phyloP scores from a whole-genome alignment of 2,329 filamentous ascomycete genomes.

The Cytospora piceae region DNA sequence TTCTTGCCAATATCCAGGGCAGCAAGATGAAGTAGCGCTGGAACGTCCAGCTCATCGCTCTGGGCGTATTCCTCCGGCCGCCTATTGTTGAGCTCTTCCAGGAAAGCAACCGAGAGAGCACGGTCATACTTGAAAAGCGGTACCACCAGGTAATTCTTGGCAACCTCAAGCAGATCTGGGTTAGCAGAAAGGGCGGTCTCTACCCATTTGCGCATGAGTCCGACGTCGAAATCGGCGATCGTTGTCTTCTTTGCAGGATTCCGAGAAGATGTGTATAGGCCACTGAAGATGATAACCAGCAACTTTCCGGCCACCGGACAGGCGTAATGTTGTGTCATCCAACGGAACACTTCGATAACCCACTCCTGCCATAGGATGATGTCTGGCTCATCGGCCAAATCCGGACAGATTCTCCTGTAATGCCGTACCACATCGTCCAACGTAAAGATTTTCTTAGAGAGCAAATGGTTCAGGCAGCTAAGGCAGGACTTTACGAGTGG shows the following conservation, averaged over 20 bases:
- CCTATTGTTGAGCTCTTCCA: conserved; percentile 52
- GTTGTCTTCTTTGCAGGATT: conserved; percentile 20
- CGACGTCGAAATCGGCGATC: conserved; percentile 43
- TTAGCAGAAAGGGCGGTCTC: conserved; percentile 53
- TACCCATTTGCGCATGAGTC: conserved; percentile 61
- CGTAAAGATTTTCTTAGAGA: conserved; percentile 62
- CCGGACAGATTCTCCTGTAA: conserved; percentile 43
- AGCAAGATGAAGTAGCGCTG: conserved; percentile 65
- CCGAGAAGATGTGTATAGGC: conserved; percentile 41
- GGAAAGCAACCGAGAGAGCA: conserved; percentile 56
- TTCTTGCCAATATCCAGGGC: conserved; percentile 75
- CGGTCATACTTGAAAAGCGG: conserved; percentile 65
- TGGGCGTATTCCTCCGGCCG: conserved; percentile 33
- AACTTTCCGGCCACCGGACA: conserved; percentile 65
- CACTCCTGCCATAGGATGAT: conserved; percentile 38
- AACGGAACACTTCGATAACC: conserved; percentile 46
- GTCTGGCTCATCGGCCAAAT: conserved; percentile 33
- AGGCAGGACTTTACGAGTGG: conserved; percentile 72
- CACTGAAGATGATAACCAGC: conserved; percentile 59
- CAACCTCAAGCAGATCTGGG: conserved; percentile 59
- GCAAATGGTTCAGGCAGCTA: conserved; percentile 67
- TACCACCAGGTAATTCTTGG: conserved; percentile 67
- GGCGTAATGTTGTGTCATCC: conserved; percentile 60
- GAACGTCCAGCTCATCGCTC: conserved; percentile 51
- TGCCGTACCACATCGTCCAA: conserved; percentile 49